Percentiles rank a stretch among this genome's conserved stretches.
Evolutionary conservation across 1,139 yeast species (phyloP).

Genomic region (Protomyces gravidus): DNA sequence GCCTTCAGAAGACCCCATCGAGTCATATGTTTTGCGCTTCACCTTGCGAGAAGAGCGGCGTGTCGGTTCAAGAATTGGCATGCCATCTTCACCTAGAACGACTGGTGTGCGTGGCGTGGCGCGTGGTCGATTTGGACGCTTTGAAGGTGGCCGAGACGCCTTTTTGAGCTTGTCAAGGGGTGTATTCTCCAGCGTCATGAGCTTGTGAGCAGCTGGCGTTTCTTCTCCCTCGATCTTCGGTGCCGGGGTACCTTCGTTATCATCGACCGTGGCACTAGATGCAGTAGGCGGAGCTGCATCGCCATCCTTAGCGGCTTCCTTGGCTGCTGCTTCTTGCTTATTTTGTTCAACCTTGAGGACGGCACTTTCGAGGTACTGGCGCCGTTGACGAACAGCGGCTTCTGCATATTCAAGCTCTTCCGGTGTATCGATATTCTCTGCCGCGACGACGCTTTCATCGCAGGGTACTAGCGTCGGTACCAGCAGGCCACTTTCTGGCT

Average conservation of each 20-base stretch:
- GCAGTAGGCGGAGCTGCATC: background rate
- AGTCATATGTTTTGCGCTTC: constrained; percentile 23
- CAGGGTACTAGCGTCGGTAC: constrained; percentile 50
- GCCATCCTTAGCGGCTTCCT: background rate
- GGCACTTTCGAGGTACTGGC: background rate
- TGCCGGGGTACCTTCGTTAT: background rate
- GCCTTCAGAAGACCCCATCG: background rate
- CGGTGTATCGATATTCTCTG: constrained; percentile 65
- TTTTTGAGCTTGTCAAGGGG: constrained; percentile 13
- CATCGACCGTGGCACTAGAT: background rate
- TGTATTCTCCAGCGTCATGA: constrained; percentile 14
- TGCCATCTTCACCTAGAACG: background rate
- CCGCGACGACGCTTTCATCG: constrained; percentile 43
- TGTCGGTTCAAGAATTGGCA: constrained; percentile 12
- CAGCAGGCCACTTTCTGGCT: constrained; percentile 37
- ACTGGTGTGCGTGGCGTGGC: background rate
- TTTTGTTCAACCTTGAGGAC: background rate
- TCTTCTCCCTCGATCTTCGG: constrained; percentile 9
- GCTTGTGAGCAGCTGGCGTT: constrained; percentile 19
- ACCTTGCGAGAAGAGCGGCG: constrained; percentile 25
- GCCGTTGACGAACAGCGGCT: background rate
- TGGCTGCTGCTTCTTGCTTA: background rate
- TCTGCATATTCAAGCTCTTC: constrained; percentile 46
- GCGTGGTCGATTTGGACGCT: background rate
- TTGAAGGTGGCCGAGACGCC: constrained; percentile 1